These are phyloP conservation scores for Pythium brachiatum DNA, from an alignment of 352 stramenopile species.

Conservation along the genomic window DNA sequence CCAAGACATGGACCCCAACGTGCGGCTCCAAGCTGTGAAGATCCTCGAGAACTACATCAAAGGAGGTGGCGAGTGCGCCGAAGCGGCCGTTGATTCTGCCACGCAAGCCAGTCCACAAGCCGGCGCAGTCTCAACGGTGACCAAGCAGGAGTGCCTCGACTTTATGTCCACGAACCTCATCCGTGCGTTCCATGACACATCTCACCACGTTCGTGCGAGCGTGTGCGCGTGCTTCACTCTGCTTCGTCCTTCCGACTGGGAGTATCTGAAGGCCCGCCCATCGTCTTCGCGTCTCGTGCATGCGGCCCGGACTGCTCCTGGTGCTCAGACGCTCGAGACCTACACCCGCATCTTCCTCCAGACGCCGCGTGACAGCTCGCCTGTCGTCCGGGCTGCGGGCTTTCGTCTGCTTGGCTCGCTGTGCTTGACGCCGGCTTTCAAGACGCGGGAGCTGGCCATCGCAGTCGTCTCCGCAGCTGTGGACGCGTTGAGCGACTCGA, in stretches of 20 bases:
- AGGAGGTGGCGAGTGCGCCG: slow-evolving; percentile 25
- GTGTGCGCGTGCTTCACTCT: slow-evolving; percentile 87
- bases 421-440: slow-evolving; percentile 70
- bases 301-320: slow-evolving; percentile 27
- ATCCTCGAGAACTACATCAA: slow-evolving; percentile 90
- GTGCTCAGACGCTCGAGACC: slow-evolving; percentile 45
- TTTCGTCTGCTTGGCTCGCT: slow-evolving; percentile 79
- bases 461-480: slow-evolving; percentile 61
- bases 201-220: slow-evolving; percentile 81
- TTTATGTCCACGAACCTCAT: slow-evolving; percentile 82
- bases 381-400: slow-evolving; percentile 72
- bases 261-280: slow-evolving; percentile 37
- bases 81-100: neutral
- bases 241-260: slow-evolving; percentile 67
- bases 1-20: slow-evolving; percentile 82
- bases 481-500: slow-evolving; percentile 65
- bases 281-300: slow-evolving; percentile 29
- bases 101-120: neutral
- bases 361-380: slow-evolving; percentile 73
- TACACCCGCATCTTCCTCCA: slow-evolving; percentile 77
- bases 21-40: slow-evolving; percentile 84
- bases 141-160: slow-evolving; percentile 55
- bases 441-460: slow-evolving; percentile 65
- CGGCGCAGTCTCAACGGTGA: neutral
- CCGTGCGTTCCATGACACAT: slow-evolving; percentile 81